Percentiles rank a stretch among this genome's conserved stretches.
Evolutionary conservation across 176 grass and related monocot species (phyloP).

Genomic region (Ananas comosus): DNA sequence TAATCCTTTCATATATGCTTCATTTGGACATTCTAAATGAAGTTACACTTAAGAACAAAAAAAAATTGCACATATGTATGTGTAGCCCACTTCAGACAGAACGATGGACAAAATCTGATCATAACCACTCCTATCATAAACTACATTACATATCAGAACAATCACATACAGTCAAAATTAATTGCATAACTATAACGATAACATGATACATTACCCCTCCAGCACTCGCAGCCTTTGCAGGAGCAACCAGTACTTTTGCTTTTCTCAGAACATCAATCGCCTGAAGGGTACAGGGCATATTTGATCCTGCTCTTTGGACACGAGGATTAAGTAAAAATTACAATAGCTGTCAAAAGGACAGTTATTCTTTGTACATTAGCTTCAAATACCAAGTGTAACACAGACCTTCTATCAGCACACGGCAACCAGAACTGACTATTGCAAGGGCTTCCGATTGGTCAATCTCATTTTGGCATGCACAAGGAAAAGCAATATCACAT

Average conservation of each 20-base stretch:
- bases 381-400: not conserved
- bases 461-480: slow-evolving; percentile 95
- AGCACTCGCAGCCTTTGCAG: slow-evolving; percentile 85
- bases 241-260: slow-evolving; percentile 82
- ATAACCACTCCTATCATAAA: too few relatives aligned
- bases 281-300: slow-evolving; percentile 82
- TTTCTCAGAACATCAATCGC: slow-evolving; percentile 91
- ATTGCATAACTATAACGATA: not conserved
- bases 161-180: not conserved
- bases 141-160: not conserved
- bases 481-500: slow-evolving; percentile 92
- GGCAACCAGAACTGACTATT: slow-evolving; percentile 75
- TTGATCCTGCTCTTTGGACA: slow-evolving; percentile 63
- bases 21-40: too few relatives aligned
- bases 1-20: not conserved
- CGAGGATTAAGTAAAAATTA: slow-evolving; percentile 14
- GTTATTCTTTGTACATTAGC: not conserved
- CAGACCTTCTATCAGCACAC: slow-evolving; percentile 83
- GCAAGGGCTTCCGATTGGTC: slow-evolving; percentile 69
- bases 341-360: not conserved
- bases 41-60: too few relatives aligned
- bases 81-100: too few relatives aligned
- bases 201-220: slow-evolving; percentile 84
- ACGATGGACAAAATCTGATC: too few relatives aligned
- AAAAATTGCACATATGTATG: too few relatives aligned